Base-by-base conservation (phyloP, 306 rosid species). In the Prunus campanulata region DNA sequence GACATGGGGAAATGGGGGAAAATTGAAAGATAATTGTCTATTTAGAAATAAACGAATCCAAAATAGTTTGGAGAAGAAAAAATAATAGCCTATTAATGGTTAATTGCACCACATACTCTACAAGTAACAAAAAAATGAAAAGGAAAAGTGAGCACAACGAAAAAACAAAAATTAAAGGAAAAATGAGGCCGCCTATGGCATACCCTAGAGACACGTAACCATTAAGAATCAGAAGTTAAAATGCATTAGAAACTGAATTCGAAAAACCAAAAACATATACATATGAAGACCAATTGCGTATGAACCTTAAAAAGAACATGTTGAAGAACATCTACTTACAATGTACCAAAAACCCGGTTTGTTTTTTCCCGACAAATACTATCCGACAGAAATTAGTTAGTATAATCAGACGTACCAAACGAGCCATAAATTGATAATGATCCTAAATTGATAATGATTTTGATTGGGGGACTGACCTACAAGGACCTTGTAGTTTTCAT, bases 311-410 rank as follows among this genome's bases (percentile, higher is more conserved):
- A 56, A 57, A 57, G 3, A 7, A 57, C 13, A 22, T 3, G 63
- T 2, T 52, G 29, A 15, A 71, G 22, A 54, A 15, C 46, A 16
- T 56, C 10, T 32, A 75, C 79, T 75, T 65, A 75, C 65, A 63
- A n/a, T 65, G 79, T 75, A 65, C 79, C 79, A 51, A 75, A 72
- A 18, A 75, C 72, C 39, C 64, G n/a, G 18, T 62, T 64, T 49
- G 72, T 75, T 75, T 35, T 56, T 2, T 39, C 79, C 9, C 35
- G 6, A 30, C 1, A 30, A 30, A 30, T 30, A 32, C 1, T 32
- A 32, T 32, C 6, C 7, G 0, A 32, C 0, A 32, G 1, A 32
- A 5, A 32, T 32, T 32, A 5, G 7, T 32, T 6, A 32, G 7
- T 32, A 32, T 32, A 32, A 7, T 5, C 1, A 0, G 39, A 32